These are phyloP conservation scores for Osmanthus fragrans DNA, from an alignment of 257 asterid species.

Conservation along the genomic window DNA sequence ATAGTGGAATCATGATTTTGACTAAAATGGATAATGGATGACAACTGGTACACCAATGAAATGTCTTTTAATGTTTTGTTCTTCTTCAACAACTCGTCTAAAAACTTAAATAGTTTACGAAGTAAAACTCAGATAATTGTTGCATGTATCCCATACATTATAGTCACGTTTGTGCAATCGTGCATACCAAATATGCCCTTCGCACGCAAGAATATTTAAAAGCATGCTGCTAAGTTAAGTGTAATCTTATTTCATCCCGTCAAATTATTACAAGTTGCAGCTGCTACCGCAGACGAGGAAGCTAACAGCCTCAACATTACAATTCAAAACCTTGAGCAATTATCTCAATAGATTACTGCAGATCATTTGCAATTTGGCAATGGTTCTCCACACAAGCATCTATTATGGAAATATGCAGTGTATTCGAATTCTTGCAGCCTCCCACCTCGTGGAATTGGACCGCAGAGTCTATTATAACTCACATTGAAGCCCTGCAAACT, in stretches of 20 bases:
- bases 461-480: conserved; percentile 59
- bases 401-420: conserved; percentile 41
- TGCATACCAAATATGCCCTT: too few species aligned
- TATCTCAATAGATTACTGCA: not conserved
- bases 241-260: not conserved
- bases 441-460: conserved; percentile 50
- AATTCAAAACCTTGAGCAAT: not conserved
- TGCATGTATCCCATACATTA: too few species aligned
- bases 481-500: conserved; percentile 38
- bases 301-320: not conserved
- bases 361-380: conserved; percentile 28
- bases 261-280: not conserved
- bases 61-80: too few species aligned
- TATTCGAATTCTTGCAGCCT: conserved; percentile 32
- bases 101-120: not conserved
- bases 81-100: too few species aligned
- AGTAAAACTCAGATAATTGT: too few species aligned
- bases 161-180: too few species aligned
- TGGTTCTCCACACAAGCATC: conserved; percentile 51
- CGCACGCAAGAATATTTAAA: too few species aligned
- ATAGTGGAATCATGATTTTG: not conserved
- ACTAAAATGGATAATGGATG: not conserved
- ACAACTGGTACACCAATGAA: not conserved
- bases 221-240: too few species aligned
- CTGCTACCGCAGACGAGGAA: too few species aligned